phyloP scores from a whole-genome alignment of 805 yeast genomes.

The Monosporozyma solicola region DNA sequence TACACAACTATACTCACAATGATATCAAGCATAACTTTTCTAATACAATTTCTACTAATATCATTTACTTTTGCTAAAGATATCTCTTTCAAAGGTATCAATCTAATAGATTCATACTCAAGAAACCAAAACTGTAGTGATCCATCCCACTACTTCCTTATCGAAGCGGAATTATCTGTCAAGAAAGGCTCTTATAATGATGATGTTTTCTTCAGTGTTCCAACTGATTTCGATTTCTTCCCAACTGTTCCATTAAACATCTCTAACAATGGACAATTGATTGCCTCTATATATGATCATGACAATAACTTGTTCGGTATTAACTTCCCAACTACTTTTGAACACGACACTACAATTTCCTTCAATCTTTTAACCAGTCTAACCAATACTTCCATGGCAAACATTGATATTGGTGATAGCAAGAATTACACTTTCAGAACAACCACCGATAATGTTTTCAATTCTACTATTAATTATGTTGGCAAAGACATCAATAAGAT shows the following conservation, averaged over 20 bases:
- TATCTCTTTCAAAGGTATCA: not conserved
- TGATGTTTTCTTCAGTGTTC: conserved; percentile 18
- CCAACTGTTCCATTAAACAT: conserved; percentile 17
- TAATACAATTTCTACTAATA: not conserved
- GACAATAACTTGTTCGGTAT: conserved; percentile 16
- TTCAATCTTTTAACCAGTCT: conserved; percentile 22
- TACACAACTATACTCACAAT: not conserved
- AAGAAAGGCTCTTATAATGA: conserved; percentile 11
- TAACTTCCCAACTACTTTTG: conserved; percentile 4
- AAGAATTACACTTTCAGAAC: conserved; percentile 16
- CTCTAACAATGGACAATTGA: conserved; percentile 5
- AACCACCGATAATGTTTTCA: conserved; percentile 14
- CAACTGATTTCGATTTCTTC: conserved; percentile 15
- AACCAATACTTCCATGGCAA: conserved; percentile 9
- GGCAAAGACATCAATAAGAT: conserved; percentile 12
- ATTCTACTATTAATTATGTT: conserved; percentile 14
- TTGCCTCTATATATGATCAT: conserved; percentile 1
- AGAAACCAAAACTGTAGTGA: conserved; percentile 17
- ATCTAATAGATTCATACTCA: conserved; percentile 18
- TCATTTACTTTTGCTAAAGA: not conserved
- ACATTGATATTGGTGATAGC: conserved; percentile 12
- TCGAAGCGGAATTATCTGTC: conserved; percentile 20
- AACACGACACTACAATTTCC: conserved; percentile 12
- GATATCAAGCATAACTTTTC: not conserved
- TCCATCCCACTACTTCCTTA: conserved; percentile 21